Evolutionary conservation across 306 rosid genomes (phyloP), one percentile per base, ranked within the genome.

Genomic region (Malus fusca): DNA sequence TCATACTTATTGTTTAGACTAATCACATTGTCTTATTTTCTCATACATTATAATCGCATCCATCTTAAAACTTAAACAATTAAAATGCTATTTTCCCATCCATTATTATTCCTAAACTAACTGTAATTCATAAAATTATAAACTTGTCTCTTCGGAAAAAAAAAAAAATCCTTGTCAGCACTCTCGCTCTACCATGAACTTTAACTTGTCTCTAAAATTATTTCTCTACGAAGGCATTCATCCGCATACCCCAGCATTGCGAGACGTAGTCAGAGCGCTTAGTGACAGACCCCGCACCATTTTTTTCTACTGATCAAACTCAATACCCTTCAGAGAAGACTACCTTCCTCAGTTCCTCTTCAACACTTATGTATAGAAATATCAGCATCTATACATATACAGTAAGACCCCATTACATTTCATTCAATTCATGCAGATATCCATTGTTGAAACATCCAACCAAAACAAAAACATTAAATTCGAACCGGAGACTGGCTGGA

Each of bases 81-180:
- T 33, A 33, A 33, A 33, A 33, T 33, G 7, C 7, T 33, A 33
- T 33, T 33, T 33, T 33, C 37, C 5, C 37, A 1, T 1, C 37
- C 1, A 33, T 33, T 33, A 33, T 33, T 33, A 5, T 33, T 5
- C 37, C 37, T 33, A 6, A 5, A 33, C 37, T 33, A 33, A 5
- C 2, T 33, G 7, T 5, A 33, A 33, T 33, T 33, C 37, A 33
- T 33, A 33, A 33, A 33, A 33, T 33, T 33, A 33, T 33, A 5
- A 33, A 33, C 37, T 33, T 33, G 37, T 33, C 37, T 33, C 6
- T 33, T 33, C 7, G 94, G 78, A 88, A 91, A 76, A 90, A 91
- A 91, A 94, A 94, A 86, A 37, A 94, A 84, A 86, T 86, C 92
- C 82, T 94, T 93, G 82, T 88, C 89, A 60, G 96, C 91, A 75